Conservation (phyloP, 192 early-diverging fungal genomes). For the Backusella parvicylindrica region DNA sequence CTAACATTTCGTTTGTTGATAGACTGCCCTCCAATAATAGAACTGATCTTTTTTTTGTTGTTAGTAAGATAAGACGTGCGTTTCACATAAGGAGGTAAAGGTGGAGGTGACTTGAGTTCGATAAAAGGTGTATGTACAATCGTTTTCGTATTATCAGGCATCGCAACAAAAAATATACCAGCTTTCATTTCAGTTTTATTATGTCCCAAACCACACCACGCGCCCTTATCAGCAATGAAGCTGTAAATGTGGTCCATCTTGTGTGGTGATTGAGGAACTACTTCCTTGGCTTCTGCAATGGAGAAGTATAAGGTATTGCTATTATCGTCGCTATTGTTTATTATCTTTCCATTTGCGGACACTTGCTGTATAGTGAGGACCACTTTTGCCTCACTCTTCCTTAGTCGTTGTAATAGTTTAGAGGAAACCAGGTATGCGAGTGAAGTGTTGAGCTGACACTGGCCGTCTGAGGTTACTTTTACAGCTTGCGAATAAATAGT, state of each 20-base stretch:
- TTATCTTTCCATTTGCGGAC: neutral
- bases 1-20: neutral
- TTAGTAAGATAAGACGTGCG: conserved; percentile 2
- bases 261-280: conserved; percentile 18
- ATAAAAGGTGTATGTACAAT: conserved; percentile 6
- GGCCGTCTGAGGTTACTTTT: conserved; percentile 2
- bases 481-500: conserved; percentile 18
- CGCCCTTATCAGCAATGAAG: conserved; percentile 34
- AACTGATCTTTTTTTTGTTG: conserved; percentile 4
- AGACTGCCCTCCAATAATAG: neutral
- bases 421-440: conserved; percentile 31
- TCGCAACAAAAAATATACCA: conserved; percentile 32
- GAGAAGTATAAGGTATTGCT: conserved; percentile 4
- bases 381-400: conserved; percentile 20
- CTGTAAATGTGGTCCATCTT: conserved; percentile 20
- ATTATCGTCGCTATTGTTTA: conserved; percentile 12
- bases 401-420: conserved; percentile 24
- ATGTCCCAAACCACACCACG: conserved; percentile 12
- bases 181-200: conserved; percentile 17
- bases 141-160: conserved; percentile 21
- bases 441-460: conserved; percentile 13
- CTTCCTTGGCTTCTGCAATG: conserved; percentile 23
- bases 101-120: conserved; percentile 19
- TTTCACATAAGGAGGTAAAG: conserved; percentile 11
- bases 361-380: neutral